Percentiles rank a stretch among this genome's conserved stretches.
These are phyloP conservation scores for Beta lomatogona DNA, from an alignment of 179 eudicot species.

Conservation along the genomic window DNA sequence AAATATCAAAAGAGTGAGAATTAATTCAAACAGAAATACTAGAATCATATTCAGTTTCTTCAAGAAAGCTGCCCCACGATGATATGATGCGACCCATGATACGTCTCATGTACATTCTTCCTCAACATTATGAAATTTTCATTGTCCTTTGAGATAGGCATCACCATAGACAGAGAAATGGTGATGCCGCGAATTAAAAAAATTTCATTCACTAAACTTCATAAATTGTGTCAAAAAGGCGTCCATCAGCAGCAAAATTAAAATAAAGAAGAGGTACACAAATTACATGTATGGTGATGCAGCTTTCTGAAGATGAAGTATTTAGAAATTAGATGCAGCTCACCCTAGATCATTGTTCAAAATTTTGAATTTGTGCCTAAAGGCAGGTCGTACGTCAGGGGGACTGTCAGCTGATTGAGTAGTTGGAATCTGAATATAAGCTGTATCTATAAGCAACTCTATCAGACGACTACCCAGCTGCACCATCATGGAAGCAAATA, in stretches of 20 bases:
- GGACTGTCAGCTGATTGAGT: constrained; percentile 66
- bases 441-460: constrained; percentile 74
- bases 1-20: constrained; percentile 21
- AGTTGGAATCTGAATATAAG: constrained; percentile 71
- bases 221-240: background rate
- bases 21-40: background rate
- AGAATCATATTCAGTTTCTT: background rate
- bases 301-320: constrained; percentile 19
- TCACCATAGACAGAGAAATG: background rate
- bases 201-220: background rate
- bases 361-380: constrained; percentile 64
- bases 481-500: constrained; percentile 32
- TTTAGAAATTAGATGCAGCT: constrained; percentile 34
- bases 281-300: constrained; percentile 8
- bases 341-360: constrained; percentile 59
- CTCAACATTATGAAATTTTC: background rate
- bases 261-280: background rate
- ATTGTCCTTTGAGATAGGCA: background rate
- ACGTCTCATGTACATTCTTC: background rate
- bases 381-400: constrained; percentile 90
- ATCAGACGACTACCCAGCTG: constrained; percentile 89
- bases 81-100: background rate
- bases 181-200: too few species aligned
- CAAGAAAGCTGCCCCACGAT: constrained; percentile 14
- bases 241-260: background rate